Evolutionary conservation across 2,329 filamentous ascomycete genomes (phyloP).

Genomic region (Pseudogymnoascus sp.): DNA sequence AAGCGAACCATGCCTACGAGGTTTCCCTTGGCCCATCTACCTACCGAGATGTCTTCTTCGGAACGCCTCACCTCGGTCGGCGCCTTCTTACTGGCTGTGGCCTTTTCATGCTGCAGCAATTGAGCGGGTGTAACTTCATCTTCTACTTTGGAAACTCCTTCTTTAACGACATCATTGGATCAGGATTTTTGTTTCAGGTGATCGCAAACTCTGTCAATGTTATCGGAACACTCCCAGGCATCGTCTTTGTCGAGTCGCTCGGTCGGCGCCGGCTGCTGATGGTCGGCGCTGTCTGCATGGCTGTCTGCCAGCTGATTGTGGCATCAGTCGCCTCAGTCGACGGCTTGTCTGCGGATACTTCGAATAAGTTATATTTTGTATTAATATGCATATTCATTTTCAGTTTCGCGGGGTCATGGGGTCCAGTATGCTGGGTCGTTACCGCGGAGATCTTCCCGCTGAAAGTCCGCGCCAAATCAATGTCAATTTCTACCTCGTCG

Average conservation of each 20-base stretch:
- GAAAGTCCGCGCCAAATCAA: slow-evolving; percentile 63
- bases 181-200: slow-evolving; percentile 61
- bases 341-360: slow-evolving; percentile 24
- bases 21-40: slow-evolving; percentile 53
- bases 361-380: slow-evolving; percentile 52
- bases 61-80: slow-evolving; percentile 57
- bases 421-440: slow-evolving; percentile 67
- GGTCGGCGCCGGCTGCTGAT: slow-evolving; percentile 68
- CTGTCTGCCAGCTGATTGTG: slow-evolving; percentile 54
- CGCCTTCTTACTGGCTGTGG: slow-evolving; percentile 65
- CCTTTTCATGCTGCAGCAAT: slow-evolving; percentile 70
- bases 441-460: slow-evolving; percentile 64
- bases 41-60: slow-evolving; percentile 53
- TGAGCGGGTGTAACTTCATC: slow-evolving; percentile 68
- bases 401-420: slow-evolving; percentile 60
- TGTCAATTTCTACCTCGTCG: slow-evolving; percentile 66
- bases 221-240: slow-evolving; percentile 65
- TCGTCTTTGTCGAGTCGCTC: slow-evolving; percentile 67
- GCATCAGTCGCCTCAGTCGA: slow-evolving; percentile 51
- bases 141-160: slow-evolving; percentile 72
- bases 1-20: slow-evolving; percentile 69
- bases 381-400: slow-evolving; percentile 66
- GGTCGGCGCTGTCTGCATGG: slow-evolving; percentile 68
- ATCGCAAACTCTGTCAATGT: slow-evolving; percentile 74
- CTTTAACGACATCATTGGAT: slow-evolving; percentile 53